phyloP scores from a whole-genome alignment of 805 yeast genomes.

The Kodamaea fukazawae region DNA sequence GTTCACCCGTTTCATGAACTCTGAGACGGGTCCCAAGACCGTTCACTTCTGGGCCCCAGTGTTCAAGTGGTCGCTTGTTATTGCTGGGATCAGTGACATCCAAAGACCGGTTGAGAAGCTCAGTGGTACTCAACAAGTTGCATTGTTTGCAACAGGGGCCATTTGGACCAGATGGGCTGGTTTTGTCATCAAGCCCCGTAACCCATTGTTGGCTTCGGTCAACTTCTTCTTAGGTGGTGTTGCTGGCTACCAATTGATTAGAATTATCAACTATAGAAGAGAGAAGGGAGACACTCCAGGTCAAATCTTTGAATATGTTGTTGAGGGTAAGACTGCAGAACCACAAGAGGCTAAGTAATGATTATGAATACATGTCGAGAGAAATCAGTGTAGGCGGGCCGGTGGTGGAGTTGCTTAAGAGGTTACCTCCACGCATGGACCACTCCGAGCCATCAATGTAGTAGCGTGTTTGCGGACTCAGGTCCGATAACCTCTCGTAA shows the following conservation, averaged over 20 bases:
- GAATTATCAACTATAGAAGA: constrained; percentile 68
- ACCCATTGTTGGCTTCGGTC: constrained; percentile 83
- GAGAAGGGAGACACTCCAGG: constrained; percentile 58
- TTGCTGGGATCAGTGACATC: constrained; percentile 87
- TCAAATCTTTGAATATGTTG: constrained; percentile 58
- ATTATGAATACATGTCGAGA: constrained; percentile 3
- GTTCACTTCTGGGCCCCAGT: constrained; percentile 90
- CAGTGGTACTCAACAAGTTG: constrained; percentile 85
- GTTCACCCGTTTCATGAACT: constrained; percentile 68
- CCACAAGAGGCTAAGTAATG: background rate
- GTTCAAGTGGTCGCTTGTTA: constrained; percentile 78
- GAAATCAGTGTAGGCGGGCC: no score
- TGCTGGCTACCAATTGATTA: constrained; percentile 76
- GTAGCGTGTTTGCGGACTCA: no score
- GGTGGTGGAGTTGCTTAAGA: no score
- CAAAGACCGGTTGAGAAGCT: constrained; percentile 89
- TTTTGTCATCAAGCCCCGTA: constrained; percentile 85
- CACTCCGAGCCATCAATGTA: no score
- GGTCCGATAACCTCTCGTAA: no score
- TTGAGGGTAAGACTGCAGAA: constrained; percentile 41
- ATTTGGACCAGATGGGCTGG: constrained; percentile 98
- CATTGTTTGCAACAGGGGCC: constrained; percentile 85
- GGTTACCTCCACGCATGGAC: no score
- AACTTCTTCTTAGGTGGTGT: constrained; percentile 90
- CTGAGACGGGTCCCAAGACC: constrained; percentile 96